phyloP scores from a whole-genome alignment of 1,139 yeast genomes.

The Yamadazyma pseudoaaseri region DNA sequence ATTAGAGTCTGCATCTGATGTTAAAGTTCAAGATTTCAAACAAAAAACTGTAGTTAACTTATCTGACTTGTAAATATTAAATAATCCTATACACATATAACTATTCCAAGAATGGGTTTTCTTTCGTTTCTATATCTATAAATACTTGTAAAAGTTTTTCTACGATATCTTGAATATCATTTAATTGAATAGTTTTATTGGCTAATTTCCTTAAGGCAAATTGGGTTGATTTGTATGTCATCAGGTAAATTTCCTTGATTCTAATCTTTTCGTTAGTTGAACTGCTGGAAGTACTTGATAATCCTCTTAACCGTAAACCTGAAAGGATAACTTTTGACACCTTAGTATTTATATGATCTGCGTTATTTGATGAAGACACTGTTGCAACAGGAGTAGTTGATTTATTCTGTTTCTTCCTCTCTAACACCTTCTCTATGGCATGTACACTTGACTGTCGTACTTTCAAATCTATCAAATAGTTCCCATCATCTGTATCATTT shows the following conservation, averaged over 20 bases:
- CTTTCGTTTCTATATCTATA: conserved; percentile 26
- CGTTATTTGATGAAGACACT: conserved; percentile 8
- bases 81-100: background rate
- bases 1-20: conserved; percentile 32
- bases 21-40: conserved; percentile 19
- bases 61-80: conserved; percentile 17
- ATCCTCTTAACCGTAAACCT: conserved; percentile 44
- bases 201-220: conserved; percentile 41
- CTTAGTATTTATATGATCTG: conserved; percentile 31
- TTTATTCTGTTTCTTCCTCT: conserved; percentile 23
- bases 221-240: conserved; percentile 40
- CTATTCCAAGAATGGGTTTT: conserved; percentile 13
- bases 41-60: conserved; percentile 13
- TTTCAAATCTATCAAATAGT: conserved; percentile 11
- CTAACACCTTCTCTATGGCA: conserved; percentile 38
- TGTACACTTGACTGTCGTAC: conserved; percentile 9
- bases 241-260: conserved; percentile 42
- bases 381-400: conserved; percentile 17
- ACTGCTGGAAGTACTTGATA: conserved; percentile 24
- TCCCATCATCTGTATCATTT: conserved; percentile 3
- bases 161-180: conserved; percentile 37
- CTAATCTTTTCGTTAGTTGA: conserved; percentile 30
- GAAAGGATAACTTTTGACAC: conserved; percentile 37
- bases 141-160: conserved; percentile 36
- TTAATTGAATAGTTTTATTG: conserved; percentile 18